A percentile compares a stretch with the other conserved stretches of the same genome.
Conservation (phyloP, 2,329 filamentous ascomycete genomes). For the Paraphaeosphaeria minitans region DNA sequence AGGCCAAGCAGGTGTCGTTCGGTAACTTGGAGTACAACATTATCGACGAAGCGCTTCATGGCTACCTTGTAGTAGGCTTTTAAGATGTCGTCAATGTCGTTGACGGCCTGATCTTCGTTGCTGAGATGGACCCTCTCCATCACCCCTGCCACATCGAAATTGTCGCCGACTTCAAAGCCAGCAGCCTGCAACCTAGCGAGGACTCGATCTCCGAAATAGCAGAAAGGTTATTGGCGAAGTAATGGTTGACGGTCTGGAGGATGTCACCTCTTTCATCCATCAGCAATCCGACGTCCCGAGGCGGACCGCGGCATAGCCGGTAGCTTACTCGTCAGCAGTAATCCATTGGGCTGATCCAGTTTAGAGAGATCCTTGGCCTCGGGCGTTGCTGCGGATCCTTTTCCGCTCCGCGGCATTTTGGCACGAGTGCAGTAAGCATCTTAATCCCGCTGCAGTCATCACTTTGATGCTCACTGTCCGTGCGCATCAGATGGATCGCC, state of each 20-base stretch:
- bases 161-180: neutral
- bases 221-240: conserved; percentile 12
- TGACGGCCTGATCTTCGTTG: conserved; percentile 33
- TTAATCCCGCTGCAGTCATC: too few relatives aligned
- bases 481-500: too few relatives aligned
- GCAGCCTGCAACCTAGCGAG: conserved; percentile 9
- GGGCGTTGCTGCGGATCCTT: too few relatives aligned
- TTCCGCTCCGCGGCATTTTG: too few relatives aligned
- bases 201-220: conserved; percentile 10
- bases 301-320: too few relatives aligned
- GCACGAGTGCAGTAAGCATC: too few relatives aligned
- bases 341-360: too few relatives aligned
- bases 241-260: conserved; percentile 15
- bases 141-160: conserved; percentile 2
- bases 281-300: too few relatives aligned
- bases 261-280: conserved; percentile 16
- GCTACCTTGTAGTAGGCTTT: conserved; percentile 67
- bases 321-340: too few relatives aligned
- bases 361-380: too few relatives aligned
- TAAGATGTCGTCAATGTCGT: conserved; percentile 66
- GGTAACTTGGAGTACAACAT: conserved; percentile 63
- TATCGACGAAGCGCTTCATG: conserved; percentile 66
- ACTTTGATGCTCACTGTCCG: too few relatives aligned
- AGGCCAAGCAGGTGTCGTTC: conserved; percentile 60
- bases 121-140: conserved; percentile 14